phyloP scores from a whole-genome alignment of 2,329 filamentous ascomycete species.

The Talaromyces atroroseus region DNA sequence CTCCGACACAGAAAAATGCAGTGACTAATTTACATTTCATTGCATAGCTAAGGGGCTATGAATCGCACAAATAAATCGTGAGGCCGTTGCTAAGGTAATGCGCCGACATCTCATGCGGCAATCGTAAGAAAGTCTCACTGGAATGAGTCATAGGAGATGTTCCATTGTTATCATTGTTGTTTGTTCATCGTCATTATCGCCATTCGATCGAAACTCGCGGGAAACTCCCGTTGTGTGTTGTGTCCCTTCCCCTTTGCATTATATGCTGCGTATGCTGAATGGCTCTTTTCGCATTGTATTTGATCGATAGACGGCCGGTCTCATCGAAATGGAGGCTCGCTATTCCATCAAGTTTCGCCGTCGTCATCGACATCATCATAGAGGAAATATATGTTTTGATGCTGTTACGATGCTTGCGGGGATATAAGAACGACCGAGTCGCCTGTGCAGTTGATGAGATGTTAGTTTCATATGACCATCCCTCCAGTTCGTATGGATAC shows the following conservation, averaged over 20 bases:
- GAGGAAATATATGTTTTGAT: neutral
- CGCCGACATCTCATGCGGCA: neutral
- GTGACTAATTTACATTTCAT: neutral
- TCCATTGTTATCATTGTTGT: neutral
- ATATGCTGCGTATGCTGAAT: neutral
- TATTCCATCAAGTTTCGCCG: neutral
- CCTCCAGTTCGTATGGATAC: neutral
- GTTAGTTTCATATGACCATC: neutral
- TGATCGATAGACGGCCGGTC: neutral
- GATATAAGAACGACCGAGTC: conserved; percentile 70
- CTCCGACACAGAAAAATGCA: neutral
- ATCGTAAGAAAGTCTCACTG: neutral
- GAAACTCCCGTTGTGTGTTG: neutral
- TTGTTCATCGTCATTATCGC: neutral
- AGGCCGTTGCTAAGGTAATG: neutral
- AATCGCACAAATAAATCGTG: neutral
- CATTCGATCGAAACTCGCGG: neutral
- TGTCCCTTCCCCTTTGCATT: too few species aligned
- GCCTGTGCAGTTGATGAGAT: conserved; percentile 41
- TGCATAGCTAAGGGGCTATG: neutral
- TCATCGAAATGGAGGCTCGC: neutral
- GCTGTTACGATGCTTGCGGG: conserved; percentile 46
- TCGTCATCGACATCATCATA: neutral
- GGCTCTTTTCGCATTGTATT: neutral
- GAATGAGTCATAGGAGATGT: neutral